Evolutionary conservation across 169 alveolate species (phyloP).

Genomic region (Eimeria falciformis): DNA sequence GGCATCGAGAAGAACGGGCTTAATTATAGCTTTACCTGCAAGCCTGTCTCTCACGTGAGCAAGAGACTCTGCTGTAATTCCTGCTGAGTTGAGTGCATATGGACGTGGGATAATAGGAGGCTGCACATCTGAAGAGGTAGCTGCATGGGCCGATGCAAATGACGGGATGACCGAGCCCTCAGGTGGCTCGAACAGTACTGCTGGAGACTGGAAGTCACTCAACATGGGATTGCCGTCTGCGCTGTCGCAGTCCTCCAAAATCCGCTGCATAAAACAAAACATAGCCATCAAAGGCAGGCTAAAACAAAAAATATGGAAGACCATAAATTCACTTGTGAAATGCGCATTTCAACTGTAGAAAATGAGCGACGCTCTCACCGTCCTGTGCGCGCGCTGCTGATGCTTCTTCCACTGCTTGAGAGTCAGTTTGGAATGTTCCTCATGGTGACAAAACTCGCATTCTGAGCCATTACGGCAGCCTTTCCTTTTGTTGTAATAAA

Average conservation of each 20-base stretch:
- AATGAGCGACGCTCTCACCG: neutral
- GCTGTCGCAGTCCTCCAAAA: constrained; percentile 6
- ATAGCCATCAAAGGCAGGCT: neutral
- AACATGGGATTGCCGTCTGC: neutral
- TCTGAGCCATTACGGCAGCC: constrained; percentile 87
- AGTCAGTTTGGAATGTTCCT: constrained; percentile 84
- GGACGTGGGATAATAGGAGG: neutral
- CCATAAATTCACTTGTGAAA: neutral
- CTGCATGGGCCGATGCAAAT: constrained; percentile 2
- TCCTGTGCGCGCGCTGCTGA: constrained; percentile 78
- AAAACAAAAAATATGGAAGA: neutral
- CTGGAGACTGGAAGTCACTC: neutral
- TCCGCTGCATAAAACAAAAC: neutral
- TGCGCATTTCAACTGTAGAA: neutral
- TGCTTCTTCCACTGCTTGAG: constrained; percentile 88
- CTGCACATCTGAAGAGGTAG: neutral
- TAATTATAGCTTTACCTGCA: neutral
- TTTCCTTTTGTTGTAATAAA: constrained; percentile 86
- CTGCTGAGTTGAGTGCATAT: constrained; percentile 6
- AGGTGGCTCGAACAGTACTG: neutral
- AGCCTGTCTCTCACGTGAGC: neutral
- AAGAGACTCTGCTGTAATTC: constrained; percentile 6
- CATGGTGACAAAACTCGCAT: constrained; percentile 88
- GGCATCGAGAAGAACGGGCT: no score
- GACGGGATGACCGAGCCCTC: neutral